Evolutionary conservation across 2,329 filamentous ascomycete genomes (phyloP).

Genomic region (Orbilia ellipsospora): DNA sequence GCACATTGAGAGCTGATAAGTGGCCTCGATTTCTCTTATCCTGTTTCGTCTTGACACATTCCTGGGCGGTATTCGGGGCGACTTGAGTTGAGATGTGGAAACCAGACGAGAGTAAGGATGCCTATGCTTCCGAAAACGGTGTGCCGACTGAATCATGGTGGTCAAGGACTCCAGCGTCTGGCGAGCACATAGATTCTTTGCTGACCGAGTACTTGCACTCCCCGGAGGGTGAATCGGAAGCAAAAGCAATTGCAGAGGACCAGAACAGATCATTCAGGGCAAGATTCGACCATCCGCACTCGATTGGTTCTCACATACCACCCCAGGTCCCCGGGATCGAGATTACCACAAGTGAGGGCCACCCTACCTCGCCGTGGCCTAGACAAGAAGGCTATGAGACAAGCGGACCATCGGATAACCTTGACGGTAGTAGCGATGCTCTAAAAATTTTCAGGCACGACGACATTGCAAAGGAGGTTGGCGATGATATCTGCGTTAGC

Average conservation of each 20-base stretch:
- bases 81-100: conserved; percentile 55
- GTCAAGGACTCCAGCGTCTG: conserved; percentile 42
- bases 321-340: conserved; percentile 52
- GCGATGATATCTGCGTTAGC: conserved; percentile 23
- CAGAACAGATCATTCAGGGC: conserved; percentile 42
- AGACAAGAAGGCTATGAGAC: conserved; percentile 53
- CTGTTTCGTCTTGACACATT: conserved; percentile 54
- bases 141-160: conserved; percentile 52
- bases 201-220: conserved; percentile 47
- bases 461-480: conserved; percentile 35
- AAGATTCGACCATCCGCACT: conserved; percentile 53
- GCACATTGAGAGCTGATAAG: conserved; percentile 30
- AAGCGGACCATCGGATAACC: conserved; percentile 46
- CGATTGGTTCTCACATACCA: conserved; percentile 49
- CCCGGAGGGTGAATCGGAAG: conserved; percentile 40
- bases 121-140: conserved; percentile 55
- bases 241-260: conserved; percentile 54
- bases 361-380: conserved; percentile 49
- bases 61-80: conserved; percentile 48
- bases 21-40: conserved; percentile 44
- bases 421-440: conserved; percentile 45
- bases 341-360: conserved; percentile 40
- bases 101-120: conserved; percentile 55
- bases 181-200: conserved; percentile 47
- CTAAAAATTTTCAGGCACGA: conserved; percentile 47